A percentile compares a stretch with the other conserved stretches of the same genome.
These are phyloP conservation scores for Asterella californica DNA, from an alignment of 225 moss, liverwort and hornwort genomes.

Conservation along the genomic window DNA sequence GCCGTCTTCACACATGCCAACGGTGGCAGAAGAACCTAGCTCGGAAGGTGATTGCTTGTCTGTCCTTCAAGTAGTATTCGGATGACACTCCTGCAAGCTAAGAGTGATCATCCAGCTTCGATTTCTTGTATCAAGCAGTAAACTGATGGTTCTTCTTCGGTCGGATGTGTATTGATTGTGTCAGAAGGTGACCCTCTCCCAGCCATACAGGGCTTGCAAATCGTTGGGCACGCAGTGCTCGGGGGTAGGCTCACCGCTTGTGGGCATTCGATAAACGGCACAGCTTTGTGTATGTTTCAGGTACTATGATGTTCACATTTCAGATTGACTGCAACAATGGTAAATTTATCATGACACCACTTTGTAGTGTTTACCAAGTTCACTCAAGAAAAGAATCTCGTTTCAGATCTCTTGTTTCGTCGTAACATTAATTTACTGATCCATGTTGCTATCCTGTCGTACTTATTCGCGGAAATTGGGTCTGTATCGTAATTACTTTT, in stretches of 20 bases:
- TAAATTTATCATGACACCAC: background rate
- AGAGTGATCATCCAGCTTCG: background rate
- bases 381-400: background rate
- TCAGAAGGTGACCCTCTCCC: slow-evolving; percentile 92
- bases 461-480: no score
- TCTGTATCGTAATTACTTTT: background rate
- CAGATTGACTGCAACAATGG: background rate
- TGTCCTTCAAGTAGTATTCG: background rate
- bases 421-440: background rate
- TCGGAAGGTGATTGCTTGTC: slow-evolving; percentile 63
- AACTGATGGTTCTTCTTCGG: background rate
- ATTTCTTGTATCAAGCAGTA: background rate
- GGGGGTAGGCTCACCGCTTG: slow-evolving; percentile 89
- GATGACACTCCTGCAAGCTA: background rate
- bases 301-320: slow-evolving; percentile 27
- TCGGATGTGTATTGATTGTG: background rate
- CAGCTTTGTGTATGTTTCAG: slow-evolving; percentile 97
- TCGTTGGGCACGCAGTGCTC: slow-evolving; percentile 81
- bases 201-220: slow-evolving; percentile 85
- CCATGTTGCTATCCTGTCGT: no score
- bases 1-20: slow-evolving; percentile 66
- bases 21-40: slow-evolving; percentile 80
- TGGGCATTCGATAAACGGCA: slow-evolving; percentile 96
- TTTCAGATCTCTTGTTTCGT: background rate
- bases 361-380: background rate